Evolutionary conservation across 163 green algal species (phyloP), one percentile per base, ranked within the genome.

Genomic region (Scenedesmus sp.): DNA sequence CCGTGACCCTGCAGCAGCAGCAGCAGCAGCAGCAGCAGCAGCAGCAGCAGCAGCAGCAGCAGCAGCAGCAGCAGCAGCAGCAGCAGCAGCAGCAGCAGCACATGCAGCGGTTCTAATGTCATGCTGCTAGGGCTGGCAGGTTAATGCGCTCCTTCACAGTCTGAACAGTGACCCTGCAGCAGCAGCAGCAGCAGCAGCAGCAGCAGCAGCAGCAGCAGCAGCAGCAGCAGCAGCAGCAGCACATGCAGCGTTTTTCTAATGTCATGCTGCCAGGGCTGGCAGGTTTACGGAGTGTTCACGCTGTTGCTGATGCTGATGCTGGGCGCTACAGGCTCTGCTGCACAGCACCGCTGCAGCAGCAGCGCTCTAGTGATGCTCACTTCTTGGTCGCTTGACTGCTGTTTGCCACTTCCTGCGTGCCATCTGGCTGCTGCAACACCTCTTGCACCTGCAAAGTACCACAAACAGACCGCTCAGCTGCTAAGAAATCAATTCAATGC

Each of bases 301-400:
- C 51, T 16, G 46, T 86, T 33, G 18, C 22, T 33, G 35, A 10
- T 82, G 73, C 46, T 87, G 51, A 3, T 44, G n/a, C 40, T 40
- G 9, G 24, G 6, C n/a, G 6, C 0, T 85, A 24, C 15, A 43
- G 13, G 24, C 46, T 24, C 46, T 86, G 81, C n/a, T 9, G 24
- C 13, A 35, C 37, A 59, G 76, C 76, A 44, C 30, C 59, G 44
- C 80, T 70, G 24, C 44, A 65, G 44, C 49, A 20, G 2, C n/a
- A 53, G 49, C n/a, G 44, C 51, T 76, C 13, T 10, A 46, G 5
- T 53, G 33, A 37, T 81, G 35, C 94, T 92, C 82, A 97, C 95
- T 95, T 94, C 81, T 97, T 97, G 24, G 94, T 85, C 37, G 92
- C 92, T 12, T 92, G 90, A 85, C 95, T 95, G 80, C 90, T 93